Evolutionary conservation across 1,284 basidiomycete species (phyloP), one percentile per base, ranked within the genome.

Genomic region (Boletus sp.): DNA sequence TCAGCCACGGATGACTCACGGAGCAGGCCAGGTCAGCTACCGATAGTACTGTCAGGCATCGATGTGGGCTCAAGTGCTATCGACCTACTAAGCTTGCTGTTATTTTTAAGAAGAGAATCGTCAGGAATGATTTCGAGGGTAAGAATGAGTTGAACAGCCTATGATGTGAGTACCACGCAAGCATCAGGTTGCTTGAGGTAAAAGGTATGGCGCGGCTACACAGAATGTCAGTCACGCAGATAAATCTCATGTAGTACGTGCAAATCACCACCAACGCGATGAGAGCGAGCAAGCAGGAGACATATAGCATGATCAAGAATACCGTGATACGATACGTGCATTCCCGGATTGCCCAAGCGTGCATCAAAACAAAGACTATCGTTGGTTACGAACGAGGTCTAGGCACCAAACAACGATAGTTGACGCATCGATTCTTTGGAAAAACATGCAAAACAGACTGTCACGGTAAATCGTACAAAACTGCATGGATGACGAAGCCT

Each of bases 331-430:
- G 40, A 52, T 52, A 67, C 56, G 27, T 14, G 27, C 59, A 65
- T 10, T 51, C 62, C 62, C 63, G 61, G 54, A 64, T 61, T 9
- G 62, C 46, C 51, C 64, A 59, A n/a, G 65, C 63, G 21, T 61
- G 64, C 59, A 61, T 55, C 21, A 68, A 47, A 23, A 65, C 64
- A 21, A 65, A 30, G 35, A 67, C 43, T 44, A 23, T 10, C 2
- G 16, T 37, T 19, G 19, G 10, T 37, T 19, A 17, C n/a, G n/a
- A n/a, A n/a, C n/a, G n/a, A n/a, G n/a, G n/a, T n/a, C n/a, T n/a
- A 16, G 37, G 19, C 37, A 14, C 16, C 6, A 37, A 14, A 6
- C 37, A 37, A 40, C 10, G 4, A 50, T 19, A 23, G 19, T 25
- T 37, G 7, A 37, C 14, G 37, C 14, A 44, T 44, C 16, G 43